phyloP scores from a whole-genome alignment of 2,329 filamentous ascomycete genomes.

The Ophiostoma himal-ulmi region DNA sequence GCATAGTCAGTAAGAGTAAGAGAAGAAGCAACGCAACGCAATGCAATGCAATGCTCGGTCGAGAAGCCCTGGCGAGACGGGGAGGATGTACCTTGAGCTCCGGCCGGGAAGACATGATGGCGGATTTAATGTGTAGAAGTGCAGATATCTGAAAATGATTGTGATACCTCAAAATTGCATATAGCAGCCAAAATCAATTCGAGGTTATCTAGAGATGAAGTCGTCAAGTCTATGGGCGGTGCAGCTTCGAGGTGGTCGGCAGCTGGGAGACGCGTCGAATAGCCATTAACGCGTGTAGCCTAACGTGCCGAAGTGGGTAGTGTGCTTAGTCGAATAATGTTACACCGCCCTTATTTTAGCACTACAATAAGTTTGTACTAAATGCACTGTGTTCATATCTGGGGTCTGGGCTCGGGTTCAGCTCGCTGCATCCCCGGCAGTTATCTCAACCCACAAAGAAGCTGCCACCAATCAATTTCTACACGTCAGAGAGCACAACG shows the following conservation, averaged over 20 bases:
- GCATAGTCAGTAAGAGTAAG: background rate
- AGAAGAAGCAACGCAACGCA: no score
- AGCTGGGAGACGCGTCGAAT: conserved; percentile 11
- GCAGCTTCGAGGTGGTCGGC: background rate
- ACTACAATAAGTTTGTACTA: background rate
- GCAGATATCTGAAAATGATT: background rate
- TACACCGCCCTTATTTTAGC: background rate
- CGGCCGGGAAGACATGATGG: conserved; percentile 61
- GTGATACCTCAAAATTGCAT: background rate
- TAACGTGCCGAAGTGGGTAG: background rate
- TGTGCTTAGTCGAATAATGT: background rate
- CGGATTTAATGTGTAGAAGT: background rate
- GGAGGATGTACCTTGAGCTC: conserved; percentile 56
- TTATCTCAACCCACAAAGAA: background rate
- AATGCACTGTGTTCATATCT: background rate
- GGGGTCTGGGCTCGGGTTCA: background rate
- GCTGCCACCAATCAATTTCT: background rate
- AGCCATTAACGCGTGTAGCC: conserved; percentile 8
- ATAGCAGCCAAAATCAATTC: background rate
- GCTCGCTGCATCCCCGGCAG: background rate
- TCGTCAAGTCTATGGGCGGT: background rate
- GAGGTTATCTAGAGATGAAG: background rate
- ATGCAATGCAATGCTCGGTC: background rate
- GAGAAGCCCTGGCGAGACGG: background rate
- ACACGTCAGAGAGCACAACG: background rate